phyloP scores from a whole-genome alignment of 2,329 filamentous ascomycete species.

The Talaromyces sp. region DNA sequence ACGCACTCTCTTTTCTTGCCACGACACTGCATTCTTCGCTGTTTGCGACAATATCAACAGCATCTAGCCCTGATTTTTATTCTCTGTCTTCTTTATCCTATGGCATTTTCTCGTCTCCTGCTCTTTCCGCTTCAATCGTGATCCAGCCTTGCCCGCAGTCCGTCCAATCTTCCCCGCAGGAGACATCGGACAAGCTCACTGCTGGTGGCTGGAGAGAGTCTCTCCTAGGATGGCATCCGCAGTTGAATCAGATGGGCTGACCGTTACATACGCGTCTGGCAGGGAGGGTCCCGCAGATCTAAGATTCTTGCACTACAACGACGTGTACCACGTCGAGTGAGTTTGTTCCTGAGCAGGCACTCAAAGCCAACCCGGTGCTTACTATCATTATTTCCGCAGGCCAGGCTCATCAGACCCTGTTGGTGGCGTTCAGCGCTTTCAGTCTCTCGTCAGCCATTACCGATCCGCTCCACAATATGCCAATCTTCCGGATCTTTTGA shows the following conservation, averaged over 20 bases:
- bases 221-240: constrained; percentile 1
- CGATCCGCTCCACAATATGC: constrained; percentile 55
- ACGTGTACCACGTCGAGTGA: constrained; percentile 83
- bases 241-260: constrained; percentile 27
- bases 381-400: constrained; percentile 16
- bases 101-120: not conserved
- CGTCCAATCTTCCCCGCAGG: not conserved
- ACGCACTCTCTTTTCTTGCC: not conserved
- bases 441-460: constrained; percentile 72
- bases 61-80: not conserved
- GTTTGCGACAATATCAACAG: not conserved
- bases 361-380: not conserved
- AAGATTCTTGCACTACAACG: constrained; percentile 84
- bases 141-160: not conserved
- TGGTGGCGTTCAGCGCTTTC: constrained; percentile 75
- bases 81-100: not conserved
- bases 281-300: constrained; percentile 58
- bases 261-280: constrained; percentile 39
- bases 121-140: not conserved
- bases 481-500: constrained; percentile 62
- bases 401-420: constrained; percentile 70
- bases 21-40: not conserved
- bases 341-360: not conserved
- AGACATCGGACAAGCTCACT: not conserved
- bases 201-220: not conserved